Base-by-base conservation (phyloP, 2,329 filamentous ascomycete species). In the Coniella lustricola region DNA sequence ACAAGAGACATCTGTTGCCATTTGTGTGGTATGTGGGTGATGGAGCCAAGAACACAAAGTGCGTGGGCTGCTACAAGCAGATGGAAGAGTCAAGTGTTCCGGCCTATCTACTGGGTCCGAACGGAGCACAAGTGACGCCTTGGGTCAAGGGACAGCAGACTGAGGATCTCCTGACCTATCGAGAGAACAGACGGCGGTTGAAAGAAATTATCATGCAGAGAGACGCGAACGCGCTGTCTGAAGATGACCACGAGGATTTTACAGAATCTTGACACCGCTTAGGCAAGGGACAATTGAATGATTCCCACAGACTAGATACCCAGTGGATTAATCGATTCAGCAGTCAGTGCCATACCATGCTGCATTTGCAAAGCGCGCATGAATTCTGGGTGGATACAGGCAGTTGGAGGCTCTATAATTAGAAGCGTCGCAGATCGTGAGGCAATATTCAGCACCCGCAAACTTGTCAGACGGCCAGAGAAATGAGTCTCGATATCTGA, bases 21-120 rank as follows among this genome's bases (percentile, higher is more conserved):
- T 65, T 77, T 48, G 65, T 68, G 33, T 83, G 79, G 80, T 71
- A 81, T 53, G 65, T 75, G 36, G 81, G 81, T 14, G 81, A 84
- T 45, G 81, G 81, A 0, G 74, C 74, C 8, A 67, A 62, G 48
- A 79, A 78, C 55, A 65, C 52, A 35, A 52, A 54, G 31, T 51
- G 17, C 46, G 35, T 44, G 12, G 20, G 18, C 16, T 47, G 48
- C 48, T 10, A 20, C 10, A n/a, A 40, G 22, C 14, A 12, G 9
- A 29, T 16, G 31, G 32, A 40, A 39, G 42, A 10, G 29, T 8
- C 46, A 44, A 17, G 41, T 25, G 51, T 75, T 9, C 76, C 76
- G 0, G 53, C 58, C 18, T 82, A 76, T 57, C 67, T 83, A 0
- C 72, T 74, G 44, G 74, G 79, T 46, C 57, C 63, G 29, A 54